Percentiles rank a stretch among this genome's conserved stretches.
Conservation (phyloP, 768 basidiomycete species). For the Leccinum boreale region DNA sequence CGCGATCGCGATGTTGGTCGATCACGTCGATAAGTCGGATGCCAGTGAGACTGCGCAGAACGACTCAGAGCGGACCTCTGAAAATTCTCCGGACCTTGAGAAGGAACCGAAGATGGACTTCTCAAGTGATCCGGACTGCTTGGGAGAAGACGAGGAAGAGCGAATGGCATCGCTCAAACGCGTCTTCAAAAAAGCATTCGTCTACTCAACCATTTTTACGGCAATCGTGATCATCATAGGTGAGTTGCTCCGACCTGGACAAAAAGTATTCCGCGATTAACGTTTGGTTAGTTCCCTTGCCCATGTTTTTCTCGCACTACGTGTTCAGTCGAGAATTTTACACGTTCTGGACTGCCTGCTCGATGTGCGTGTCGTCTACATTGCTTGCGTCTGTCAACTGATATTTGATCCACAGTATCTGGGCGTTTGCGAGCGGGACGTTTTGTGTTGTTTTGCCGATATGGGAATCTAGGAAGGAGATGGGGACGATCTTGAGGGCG, state of each 20-base stretch:
- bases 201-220: conserved; percentile 34
- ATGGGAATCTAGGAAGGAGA: conserved; percentile 37
- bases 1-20: conserved; percentile 32
- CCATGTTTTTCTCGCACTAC: conserved; percentile 39
- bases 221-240: conserved; percentile 35
- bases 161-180: conserved; percentile 19
- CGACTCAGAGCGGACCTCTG: not conserved
- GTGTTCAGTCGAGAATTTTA: conserved; percentile 35
- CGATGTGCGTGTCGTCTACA: conserved; percentile 29
- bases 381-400: not conserved
- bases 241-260: conserved; percentile 2
- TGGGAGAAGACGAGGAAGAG: conserved; percentile 4
- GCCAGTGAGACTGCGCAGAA: not conserved
- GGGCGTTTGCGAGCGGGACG: conserved; percentile 35
- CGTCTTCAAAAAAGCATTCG: conserved; percentile 32
- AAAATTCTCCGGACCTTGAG: conserved; percentile 14
- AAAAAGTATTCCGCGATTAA: not conserved
- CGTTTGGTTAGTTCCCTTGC: conserved; percentile 32
- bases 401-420: conserved; percentile 24
- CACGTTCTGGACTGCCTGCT: conserved; percentile 37
- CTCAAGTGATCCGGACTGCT: not conserved
- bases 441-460: conserved; percentile 38
- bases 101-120: conserved; percentile 7
- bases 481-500: conserved; percentile 19
- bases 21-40: not conserved